Evolutionary conservation across 139 green algal species (phyloP), one percentile per base, ranked within the genome.

Genomic region (Chlamydomonas schloesseri): DNA sequence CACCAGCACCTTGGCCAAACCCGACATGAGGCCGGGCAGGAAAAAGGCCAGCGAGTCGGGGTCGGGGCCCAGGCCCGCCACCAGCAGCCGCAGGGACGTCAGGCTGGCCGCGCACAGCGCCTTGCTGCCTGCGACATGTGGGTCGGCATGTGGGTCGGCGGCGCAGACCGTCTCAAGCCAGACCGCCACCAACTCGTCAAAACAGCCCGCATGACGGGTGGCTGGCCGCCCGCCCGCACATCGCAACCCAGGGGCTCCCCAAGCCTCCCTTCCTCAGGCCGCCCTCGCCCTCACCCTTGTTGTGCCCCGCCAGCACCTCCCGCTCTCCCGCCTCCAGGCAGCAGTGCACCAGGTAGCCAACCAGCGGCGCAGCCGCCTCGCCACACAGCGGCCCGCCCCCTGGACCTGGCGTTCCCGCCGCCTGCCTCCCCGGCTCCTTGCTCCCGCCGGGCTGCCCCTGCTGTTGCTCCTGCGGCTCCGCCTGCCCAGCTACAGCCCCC

Each of bases 1-100:
- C 13, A 29, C 18, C 37, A 97, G 82, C 46, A 92, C 90, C 64
- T 92, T 93, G 58, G 77, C 75, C 5, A 97, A 85, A 0, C 95
- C 90, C 8, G 81, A 91, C 0, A 88, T 88, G 0, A 97, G 26
- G 24, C 95, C 95, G 21, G 95, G 95, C 76, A 97, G 84, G 75
- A 97, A 93, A 72, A 95, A 96, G 14, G 87, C 87, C 34, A 96
- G 78, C 6, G 78, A 75, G n/a, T 91, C 80, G 0, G 84, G 85
- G 55, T 89, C 74, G 8, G 28, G 69, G 26, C 26, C 46, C 58
- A 91, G 83, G 11, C 72, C 86, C 3, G 15, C 29, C 0, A 96
- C 28, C 14, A 95, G 86, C 26, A 26, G 17, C 46, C 86, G 74
- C 76, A 96, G 69, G 0, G 64, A 80, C 0, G 62, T n/a, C 37